Conservation (phyloP, 2,329 filamentous ascomycete species). For the Exserohilum turcica region DNA sequence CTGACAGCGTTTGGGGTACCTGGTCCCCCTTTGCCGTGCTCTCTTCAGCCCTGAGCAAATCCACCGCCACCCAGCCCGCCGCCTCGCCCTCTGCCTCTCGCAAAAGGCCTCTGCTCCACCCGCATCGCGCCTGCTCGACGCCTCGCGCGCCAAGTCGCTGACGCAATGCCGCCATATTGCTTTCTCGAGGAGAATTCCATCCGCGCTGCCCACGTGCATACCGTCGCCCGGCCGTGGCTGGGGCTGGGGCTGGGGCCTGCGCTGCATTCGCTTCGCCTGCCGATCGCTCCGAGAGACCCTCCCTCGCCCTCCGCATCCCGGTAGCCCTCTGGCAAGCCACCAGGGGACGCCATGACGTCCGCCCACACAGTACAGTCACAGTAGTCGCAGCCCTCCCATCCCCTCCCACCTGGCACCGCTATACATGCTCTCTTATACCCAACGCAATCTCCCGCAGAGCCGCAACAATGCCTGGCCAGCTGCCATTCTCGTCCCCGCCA, state of each 20-base stretch:
- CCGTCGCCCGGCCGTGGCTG: neutral
- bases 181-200: constrained; percentile 4
- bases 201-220: neutral
- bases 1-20: constrained; percentile 20
- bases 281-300: constrained; percentile 3
- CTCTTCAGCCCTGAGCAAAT: constrained; percentile 1
- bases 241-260: neutral
- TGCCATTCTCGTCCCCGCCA: neutral
- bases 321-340: constrained; percentile 1
- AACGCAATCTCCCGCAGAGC: constrained; percentile 10
- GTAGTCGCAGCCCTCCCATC: too few relatives aligned
- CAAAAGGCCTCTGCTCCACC: neutral
- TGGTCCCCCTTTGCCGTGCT: constrained; percentile 8
- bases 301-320: constrained; percentile 8
- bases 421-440: neutral
- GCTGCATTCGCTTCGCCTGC: constrained; percentile 13
- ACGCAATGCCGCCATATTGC: constrained; percentile 1
- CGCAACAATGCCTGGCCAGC: constrained; percentile 3
- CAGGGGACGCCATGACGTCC: constrained; percentile 4
- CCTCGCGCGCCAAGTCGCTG: neutral
- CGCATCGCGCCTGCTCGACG: neutral
- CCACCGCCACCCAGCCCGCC: constrained; percentile 1
- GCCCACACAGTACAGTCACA: neutral
- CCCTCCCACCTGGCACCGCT: too few relatives aligned
- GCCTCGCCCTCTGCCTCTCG: neutral